These are phyloP conservation scores for Apophysomyces variabilis DNA, from an alignment of 371 early-diverging fungal genomes.

Conservation along the genomic window DNA sequence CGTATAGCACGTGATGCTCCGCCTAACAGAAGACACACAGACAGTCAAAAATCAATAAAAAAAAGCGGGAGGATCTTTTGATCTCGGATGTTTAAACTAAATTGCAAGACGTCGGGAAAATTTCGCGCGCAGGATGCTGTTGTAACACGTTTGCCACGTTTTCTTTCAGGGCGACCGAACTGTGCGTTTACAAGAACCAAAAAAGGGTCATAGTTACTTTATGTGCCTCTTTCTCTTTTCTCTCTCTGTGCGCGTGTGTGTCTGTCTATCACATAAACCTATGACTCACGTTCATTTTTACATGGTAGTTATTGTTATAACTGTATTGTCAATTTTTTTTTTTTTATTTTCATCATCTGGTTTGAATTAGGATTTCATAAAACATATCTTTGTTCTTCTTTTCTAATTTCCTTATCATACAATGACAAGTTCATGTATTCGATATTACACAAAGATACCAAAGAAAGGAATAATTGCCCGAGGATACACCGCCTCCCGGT, in stretches of 20 bases:
- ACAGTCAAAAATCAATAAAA: background rate
- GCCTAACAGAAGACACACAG: background rate
- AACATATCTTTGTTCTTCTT: background rate
- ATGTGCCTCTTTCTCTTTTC: background rate
- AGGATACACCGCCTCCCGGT: no score
- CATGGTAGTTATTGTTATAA: no score
- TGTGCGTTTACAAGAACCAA: background rate
- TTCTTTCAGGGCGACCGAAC: background rate
- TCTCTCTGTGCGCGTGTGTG: background rate
- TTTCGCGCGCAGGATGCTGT: constrained; percentile 4
- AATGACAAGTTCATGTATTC: background rate
- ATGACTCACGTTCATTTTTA: no score
- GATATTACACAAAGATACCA: no score
- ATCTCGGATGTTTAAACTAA: background rate
- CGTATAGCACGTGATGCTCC: background rate
- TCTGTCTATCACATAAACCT: background rate
- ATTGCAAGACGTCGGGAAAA: background rate
- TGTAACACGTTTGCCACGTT: constrained; percentile 2
- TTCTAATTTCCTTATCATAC: background rate
- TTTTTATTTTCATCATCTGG: no score
- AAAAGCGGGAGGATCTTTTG: background rate
- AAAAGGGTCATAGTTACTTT: background rate
- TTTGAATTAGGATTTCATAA: background rate
- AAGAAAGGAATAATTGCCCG: no score
- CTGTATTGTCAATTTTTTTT: no score